Percentiles rank a stretch among this genome's conserved stretches.
Evolutionary conservation across 2,329 filamentous ascomycete species (phyloP).

Genomic region (Aspergillus flavus): DNA sequence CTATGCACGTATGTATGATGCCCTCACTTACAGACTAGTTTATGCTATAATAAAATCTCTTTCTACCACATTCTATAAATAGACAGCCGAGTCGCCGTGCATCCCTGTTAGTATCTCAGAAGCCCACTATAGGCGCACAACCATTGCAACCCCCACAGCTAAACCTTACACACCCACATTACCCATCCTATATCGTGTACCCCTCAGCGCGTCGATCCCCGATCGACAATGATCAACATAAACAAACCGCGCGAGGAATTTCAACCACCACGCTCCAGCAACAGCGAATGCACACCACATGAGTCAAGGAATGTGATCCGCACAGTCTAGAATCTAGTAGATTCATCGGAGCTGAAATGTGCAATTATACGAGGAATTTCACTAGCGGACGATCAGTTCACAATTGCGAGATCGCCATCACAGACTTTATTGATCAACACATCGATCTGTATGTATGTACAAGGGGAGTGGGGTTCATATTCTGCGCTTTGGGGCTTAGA

Average conservation of each 20-base stretch:
- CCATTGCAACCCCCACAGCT: not conserved
- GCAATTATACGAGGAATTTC: not conserved
- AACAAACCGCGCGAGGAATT: not conserved
- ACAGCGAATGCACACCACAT: not conserved
- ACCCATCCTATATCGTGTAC: not conserved
- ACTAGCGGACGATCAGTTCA: not conserved
- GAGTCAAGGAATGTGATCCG: not conserved
- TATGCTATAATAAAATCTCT: not conserved
- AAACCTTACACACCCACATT: not conserved
- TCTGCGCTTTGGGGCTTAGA: not conserved
- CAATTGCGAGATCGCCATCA: too few species aligned
- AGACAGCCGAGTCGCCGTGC: not conserved
- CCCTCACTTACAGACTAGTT: not conserved
- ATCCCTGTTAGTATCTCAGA: not conserved
- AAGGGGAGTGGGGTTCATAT: not conserved
- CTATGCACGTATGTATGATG: constrained; percentile 3
- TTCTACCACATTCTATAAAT: not conserved
- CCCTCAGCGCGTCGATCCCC: not conserved
- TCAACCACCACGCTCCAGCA: not conserved
- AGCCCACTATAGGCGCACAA: not conserved
- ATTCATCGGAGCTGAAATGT: not conserved
- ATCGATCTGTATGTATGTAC: too few species aligned
- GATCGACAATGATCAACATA: not conserved
- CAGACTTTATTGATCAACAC: too few species aligned
- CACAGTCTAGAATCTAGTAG: not conserved